These are phyloP conservation scores for Melanopsichium pennsylvanicum DNA, from an alignment of 1,284 basidiomycete genomes.

Conservation along the genomic window DNA sequence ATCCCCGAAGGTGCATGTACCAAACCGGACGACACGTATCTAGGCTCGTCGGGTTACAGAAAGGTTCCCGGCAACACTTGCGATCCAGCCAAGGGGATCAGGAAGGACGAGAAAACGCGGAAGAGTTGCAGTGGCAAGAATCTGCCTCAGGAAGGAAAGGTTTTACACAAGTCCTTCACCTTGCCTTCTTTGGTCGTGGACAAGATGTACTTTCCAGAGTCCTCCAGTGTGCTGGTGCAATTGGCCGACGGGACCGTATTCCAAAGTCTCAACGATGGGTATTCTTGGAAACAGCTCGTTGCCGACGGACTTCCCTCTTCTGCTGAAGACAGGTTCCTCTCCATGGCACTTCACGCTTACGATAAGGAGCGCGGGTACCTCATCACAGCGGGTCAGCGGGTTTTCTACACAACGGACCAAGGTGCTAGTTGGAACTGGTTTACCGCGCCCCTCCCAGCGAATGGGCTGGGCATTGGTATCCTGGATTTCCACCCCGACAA, in stretches of 20 bases:
- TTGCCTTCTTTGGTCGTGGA: conserved; percentile 78
- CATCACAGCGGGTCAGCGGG: conserved; percentile 75
- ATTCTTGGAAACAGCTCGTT: conserved; percentile 77
- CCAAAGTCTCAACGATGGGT: conserved; percentile 94
- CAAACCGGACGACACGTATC: conserved; percentile 72
- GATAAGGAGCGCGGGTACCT: conserved; percentile 84
- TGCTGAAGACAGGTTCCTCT: conserved; percentile 67
- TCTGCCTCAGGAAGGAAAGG: conserved; percentile 65
- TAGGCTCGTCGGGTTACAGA: conserved; percentile 89
- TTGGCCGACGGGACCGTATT: conserved; percentile 80
- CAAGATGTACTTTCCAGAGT: conserved; percentile 78
- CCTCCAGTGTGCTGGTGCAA: conserved; percentile 82
- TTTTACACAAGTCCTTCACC: conserved; percentile 69
- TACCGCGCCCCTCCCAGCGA: conserved; percentile 76
- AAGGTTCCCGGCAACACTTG: conserved; percentile 94
- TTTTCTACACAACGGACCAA: conserved; percentile 81
- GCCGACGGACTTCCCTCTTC: conserved; percentile 67
- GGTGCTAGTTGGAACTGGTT: conserved; percentile 78
- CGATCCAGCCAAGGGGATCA: conserved; percentile 70
- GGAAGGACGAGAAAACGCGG: conserved; percentile 76
- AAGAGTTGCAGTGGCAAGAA: conserved; percentile 75
- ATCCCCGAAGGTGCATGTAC: conserved; percentile 81
- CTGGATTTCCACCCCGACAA: conserved; percentile 85
- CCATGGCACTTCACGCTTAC: conserved; percentile 85
- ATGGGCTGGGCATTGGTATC: conserved; percentile 78